Evolutionary conservation across 192 early-diverging fungal genomes (phyloP).

Genomic region (Backusella australiensis): DNA sequence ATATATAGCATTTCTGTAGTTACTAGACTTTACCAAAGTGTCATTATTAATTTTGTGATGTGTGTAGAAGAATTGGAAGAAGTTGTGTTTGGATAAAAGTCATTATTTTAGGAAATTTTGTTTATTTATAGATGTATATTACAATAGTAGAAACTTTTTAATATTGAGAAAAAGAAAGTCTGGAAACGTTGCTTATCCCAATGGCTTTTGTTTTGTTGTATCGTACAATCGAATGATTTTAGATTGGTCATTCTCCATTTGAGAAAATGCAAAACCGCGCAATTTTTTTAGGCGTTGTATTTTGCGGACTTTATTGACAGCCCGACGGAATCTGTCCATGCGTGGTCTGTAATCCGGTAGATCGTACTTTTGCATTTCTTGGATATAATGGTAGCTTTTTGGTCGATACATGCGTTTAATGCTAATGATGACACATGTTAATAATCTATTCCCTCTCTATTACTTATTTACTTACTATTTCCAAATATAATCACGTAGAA

Average conservation of each 20-base stretch:
- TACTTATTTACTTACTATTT: conserved; percentile 78
- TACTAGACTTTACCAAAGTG: neutral
- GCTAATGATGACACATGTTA: conserved; percentile 35
- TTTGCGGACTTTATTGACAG: conserved; percentile 91
- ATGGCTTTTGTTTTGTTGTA: conserved; percentile 51
- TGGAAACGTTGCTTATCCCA: conserved; percentile 34
- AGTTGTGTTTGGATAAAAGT: neutral
- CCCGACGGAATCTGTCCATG: conserved; percentile 96
- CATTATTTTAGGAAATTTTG: neutral
- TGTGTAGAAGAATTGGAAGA: neutral
- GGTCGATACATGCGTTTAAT: conserved; percentile 74
- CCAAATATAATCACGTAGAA: conserved; percentile 88
- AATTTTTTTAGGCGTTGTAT: conserved; percentile 88
- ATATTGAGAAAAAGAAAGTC: neutral
- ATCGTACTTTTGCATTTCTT: conserved; percentile 99
- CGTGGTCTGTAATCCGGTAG: conserved; percentile 96
- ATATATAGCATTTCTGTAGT: neutral
- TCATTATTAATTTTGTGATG: neutral
- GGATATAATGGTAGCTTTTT: conserved; percentile 89
- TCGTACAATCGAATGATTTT: conserved; percentile 48
- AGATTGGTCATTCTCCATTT: conserved; percentile 91
- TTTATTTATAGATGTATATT: neutral
- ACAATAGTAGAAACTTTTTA: neutral
- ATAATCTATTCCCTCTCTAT: neutral
- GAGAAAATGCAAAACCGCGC: conserved; percentile 95